These are phyloP conservation scores for Sclerotinia sclerotiorum DNA, from an alignment of 2,329 filamentous ascomycete genomes.

Conservation along the genomic window DNA sequence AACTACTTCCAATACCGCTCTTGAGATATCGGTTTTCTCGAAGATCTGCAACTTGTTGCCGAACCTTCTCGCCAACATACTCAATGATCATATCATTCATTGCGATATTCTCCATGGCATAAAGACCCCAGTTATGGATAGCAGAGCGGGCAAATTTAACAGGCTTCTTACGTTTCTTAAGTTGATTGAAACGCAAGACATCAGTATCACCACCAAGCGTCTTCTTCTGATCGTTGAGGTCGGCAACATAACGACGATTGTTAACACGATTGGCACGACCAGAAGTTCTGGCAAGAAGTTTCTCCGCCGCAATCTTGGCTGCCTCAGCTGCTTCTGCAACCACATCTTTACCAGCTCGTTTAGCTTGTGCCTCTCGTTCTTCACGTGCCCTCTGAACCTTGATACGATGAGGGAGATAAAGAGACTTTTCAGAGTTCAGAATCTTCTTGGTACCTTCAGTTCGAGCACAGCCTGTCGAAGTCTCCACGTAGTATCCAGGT, in stretches of 20 bases:
- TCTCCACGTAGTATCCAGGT: conserved; percentile 77
- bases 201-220: conserved; percentile 81
- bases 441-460: conserved; percentile 96
- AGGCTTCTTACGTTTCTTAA: conserved; percentile 99
- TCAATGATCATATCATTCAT: conserved; percentile 99
- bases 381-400: conserved; percentile 90
- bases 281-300: conserved; percentile 79
- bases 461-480: conserved; percentile 78
- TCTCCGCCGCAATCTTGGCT: conserved; percentile 73
- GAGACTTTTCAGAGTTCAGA: conserved; percentile 94
- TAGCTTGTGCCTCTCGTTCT: conserved; percentile 76
- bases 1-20: conserved; percentile 95
- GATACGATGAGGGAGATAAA: conserved; percentile 96
- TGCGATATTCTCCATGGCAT: conserved; percentile 94
- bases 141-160: conserved; percentile 97
- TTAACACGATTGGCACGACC: conserved; percentile 94
- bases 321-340: conserved; percentile 67
- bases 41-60: conserved; percentile 96
- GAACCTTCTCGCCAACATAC: conserved; percentile 96
- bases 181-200: conserved; percentile 94
- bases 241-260: conserved; percentile 89
- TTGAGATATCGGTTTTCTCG: conserved; percentile 89
- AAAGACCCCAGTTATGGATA: conserved; percentile 98
- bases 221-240: conserved; percentile 93
- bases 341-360: conserved; percentile 66